phyloP scores from a whole-genome alignment of 331 rosid species.

The Prunus yedoensis region DNA sequence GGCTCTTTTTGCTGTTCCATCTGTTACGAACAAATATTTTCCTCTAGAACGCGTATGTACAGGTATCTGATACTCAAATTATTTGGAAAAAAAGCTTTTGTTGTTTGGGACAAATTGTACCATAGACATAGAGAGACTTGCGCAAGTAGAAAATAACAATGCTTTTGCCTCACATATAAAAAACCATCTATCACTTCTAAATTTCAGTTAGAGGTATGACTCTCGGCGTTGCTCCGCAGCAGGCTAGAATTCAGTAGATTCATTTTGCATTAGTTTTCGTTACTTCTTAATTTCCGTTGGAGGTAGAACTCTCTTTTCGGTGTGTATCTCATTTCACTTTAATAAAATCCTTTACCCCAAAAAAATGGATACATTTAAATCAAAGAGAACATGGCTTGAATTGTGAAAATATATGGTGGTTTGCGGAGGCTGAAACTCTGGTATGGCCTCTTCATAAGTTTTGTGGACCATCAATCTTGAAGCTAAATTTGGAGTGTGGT shows the following conservation, averaged over 20 bases:
- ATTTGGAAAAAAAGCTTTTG: slow-evolving; percentile 8
- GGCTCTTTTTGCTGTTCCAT: slow-evolving; percentile 8
- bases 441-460: background rate
- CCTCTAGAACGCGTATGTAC: slow-evolving; percentile 28
- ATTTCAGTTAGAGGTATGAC: background rate
- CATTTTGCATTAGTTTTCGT: too few species aligned
- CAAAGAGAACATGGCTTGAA: too few species aligned
- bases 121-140: slow-evolving; percentile 23
- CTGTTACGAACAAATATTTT: slow-evolving; percentile 4
- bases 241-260: too few species aligned
- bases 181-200: background rate
- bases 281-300: too few species aligned
- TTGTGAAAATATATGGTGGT: too few species aligned
- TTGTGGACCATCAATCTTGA: background rate
- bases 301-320: too few species aligned
- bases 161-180: background rate
- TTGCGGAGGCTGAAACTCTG: background rate
- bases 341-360: too few species aligned
- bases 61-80: slow-evolving; percentile 19
- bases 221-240: too few species aligned
- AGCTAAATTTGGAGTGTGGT: too few species aligned
- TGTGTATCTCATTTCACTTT: too few species aligned
- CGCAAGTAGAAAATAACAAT: background rate
- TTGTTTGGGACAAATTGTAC: slow-evolving; percentile 46
- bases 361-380: too few species aligned